Percentiles rank a stretch among this genome's conserved stretches.
Evolutionary conservation across 768 basidiomycete species (phyloP).

Genomic region (Pleurotus salmoneostramineus): DNA sequence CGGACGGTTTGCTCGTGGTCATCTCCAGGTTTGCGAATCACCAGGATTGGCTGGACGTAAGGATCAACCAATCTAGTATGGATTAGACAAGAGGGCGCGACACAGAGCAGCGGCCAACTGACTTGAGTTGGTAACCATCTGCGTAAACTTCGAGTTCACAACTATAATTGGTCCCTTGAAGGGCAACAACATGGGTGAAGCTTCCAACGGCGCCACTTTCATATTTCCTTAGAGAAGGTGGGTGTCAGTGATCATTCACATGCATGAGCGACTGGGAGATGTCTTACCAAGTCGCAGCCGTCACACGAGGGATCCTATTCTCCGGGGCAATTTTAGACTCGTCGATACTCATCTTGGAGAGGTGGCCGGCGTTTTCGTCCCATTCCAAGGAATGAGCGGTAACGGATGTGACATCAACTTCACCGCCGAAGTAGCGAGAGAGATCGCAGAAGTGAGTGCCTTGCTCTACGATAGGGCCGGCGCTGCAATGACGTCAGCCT

Average conservation of each 20-base stretch:
- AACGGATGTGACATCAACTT: slow-evolving; percentile 81
- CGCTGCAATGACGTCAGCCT: slow-evolving; percentile 33
- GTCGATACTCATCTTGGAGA: slow-evolving; percentile 80
- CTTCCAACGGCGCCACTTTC: slow-evolving; percentile 91
- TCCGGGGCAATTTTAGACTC: slow-evolving; percentile 81
- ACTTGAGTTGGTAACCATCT: slow-evolving; percentile 90
- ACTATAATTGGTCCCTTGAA: slow-evolving; percentile 91
- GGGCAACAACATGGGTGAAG: slow-evolving; percentile 84
- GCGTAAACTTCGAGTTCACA: slow-evolving; percentile 94
- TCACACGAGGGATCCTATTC: slow-evolving; percentile 92
- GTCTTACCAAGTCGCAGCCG: slow-evolving; percentile 81
- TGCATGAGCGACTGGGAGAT: background rate
- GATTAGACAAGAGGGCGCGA: background rate
- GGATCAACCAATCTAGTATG: slow-evolving; percentile 77
- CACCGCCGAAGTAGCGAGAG: slow-evolving; percentile 95
- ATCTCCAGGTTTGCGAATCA: slow-evolving; percentile 80
- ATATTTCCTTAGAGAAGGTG: slow-evolving; percentile 71
- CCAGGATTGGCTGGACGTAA: slow-evolving; percentile 87
- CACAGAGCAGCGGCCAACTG: slow-evolving; percentile 15
- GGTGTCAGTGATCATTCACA: background rate
- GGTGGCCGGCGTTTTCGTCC: slow-evolving; percentile 83
- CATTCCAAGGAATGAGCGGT: slow-evolving; percentile 88
- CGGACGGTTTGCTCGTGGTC: slow-evolving; percentile 66
- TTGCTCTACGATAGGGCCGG: slow-evolving; percentile 83
- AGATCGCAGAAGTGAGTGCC: slow-evolving; percentile 98